Evolutionary conservation across 2,329 filamentous ascomycete species (phyloP).

Genomic region (Exophiala calicioides): DNA sequence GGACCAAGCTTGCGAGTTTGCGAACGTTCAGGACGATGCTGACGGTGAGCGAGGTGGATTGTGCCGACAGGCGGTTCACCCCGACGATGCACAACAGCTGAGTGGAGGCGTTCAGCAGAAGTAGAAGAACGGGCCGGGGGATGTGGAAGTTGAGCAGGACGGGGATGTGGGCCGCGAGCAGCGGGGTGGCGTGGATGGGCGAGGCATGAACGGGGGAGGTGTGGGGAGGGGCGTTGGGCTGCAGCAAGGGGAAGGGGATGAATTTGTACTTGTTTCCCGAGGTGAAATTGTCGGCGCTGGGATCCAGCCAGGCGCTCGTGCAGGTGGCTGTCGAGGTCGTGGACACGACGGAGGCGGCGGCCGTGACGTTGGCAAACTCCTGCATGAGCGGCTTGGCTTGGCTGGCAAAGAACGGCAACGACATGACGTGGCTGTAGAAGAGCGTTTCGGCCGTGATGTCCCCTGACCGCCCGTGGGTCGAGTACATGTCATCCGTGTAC

Average conservation of each 20-base stretch:
- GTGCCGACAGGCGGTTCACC: slow-evolving; percentile 88
- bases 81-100: slow-evolving; percentile 95
- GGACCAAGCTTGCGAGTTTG: slow-evolving; percentile 84
- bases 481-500: slow-evolving; percentile 90
- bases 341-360: slow-evolving; percentile 44
- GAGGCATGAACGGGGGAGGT: no score
- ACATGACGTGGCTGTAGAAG: slow-evolving; percentile 75
- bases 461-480: slow-evolving; percentile 73
- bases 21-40: slow-evolving; percentile 95
- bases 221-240: no score
- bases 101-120: slow-evolving; percentile 66
- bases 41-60: slow-evolving; percentile 87
- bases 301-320: no score
- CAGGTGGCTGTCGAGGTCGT: no score
- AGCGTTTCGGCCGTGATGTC: slow-evolving; percentile 81
- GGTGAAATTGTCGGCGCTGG: no score
- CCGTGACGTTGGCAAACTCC: slow-evolving; percentile 17
- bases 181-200: no score
- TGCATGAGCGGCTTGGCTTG: slow-evolving; percentile 40
- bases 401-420: slow-evolving; percentile 47
- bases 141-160: slow-evolving; percentile 35
- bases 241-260: not conserved
- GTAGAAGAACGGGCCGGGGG: slow-evolving; percentile 38
- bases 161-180: slow-evolving; percentile 33
- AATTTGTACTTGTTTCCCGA: no score